Conservation (phyloP, 2,329 filamentous ascomycete species). For the Hypocreales sp. region DNA sequence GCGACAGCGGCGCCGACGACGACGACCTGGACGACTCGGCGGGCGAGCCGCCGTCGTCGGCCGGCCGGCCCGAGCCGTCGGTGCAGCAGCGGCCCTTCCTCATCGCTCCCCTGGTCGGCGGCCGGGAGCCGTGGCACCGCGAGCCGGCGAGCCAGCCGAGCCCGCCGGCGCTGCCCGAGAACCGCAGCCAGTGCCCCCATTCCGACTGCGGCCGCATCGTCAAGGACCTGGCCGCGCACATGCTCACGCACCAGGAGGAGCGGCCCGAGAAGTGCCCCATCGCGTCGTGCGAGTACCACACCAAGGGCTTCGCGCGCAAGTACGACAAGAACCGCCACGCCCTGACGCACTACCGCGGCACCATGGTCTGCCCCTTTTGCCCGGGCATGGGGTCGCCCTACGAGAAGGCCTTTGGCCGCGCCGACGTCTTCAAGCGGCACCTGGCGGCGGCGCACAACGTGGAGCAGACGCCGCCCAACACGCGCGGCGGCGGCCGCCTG, state of each 20-base stretch:
- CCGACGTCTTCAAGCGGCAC: constrained; percentile 94
- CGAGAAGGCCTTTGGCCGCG: constrained; percentile 91
- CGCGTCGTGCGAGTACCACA: constrained; percentile 80
- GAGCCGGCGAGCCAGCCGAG: constrained; percentile 12
- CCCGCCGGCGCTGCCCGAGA: constrained; percentile 17
- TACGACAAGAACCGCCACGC: constrained; percentile 98
- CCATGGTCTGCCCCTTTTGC: constrained; percentile 95
- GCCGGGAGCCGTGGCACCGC: constrained; percentile 9
- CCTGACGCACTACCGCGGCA: constrained; percentile 92
- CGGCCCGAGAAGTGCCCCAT: constrained; percentile 95
- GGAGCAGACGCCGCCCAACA: constrained; percentile 86
- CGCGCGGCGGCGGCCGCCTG: constrained; percentile 27
- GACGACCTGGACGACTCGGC: constrained; percentile 13
- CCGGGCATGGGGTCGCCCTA: constrained; percentile 73
- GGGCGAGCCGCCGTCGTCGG: constrained; percentile 3
- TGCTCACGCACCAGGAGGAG: constrained; percentile 90
- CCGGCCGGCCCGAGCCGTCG: constrained; percentile 5
- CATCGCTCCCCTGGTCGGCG: constrained; percentile 2
- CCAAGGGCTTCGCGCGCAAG: constrained; percentile 88
- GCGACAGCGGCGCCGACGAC: constrained; percentile 33
- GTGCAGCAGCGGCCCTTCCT: constrained; percentile 2
- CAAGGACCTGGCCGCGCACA: constrained; percentile 66
- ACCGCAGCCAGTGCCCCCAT: constrained; percentile 35
- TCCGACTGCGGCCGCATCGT: constrained; percentile 43
- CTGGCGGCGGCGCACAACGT: constrained; percentile 86